A percentile compares a stretch with the other conserved stretches of the same genome.
phyloP scores from a whole-genome alignment of 1,284 basidiomycete species.

The Trichosporon sp. region DNA sequence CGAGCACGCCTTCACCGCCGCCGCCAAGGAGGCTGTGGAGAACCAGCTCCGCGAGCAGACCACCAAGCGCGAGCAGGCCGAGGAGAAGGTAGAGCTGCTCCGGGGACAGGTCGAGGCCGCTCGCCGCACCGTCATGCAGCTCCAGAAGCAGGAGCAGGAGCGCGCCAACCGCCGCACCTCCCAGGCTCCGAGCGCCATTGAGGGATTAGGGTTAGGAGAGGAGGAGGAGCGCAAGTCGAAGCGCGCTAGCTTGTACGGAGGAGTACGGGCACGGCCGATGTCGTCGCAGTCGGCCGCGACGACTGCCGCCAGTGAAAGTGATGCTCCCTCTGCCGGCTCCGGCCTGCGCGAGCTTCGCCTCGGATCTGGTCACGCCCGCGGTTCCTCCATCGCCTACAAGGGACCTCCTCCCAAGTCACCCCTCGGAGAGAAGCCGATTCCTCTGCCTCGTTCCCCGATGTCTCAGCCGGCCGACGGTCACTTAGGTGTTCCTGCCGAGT shows the following conservation, averaged over 20 bases:
- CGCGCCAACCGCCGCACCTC: conserved; percentile 20
- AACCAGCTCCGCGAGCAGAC: conserved; percentile 59
- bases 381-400: conserved; percentile 4
- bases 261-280: conserved; percentile 4
- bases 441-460: not conserved
- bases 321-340: conserved; percentile 15
- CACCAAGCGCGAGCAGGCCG: conserved; percentile 65
- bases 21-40: conserved; percentile 54
- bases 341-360: conserved; percentile 43
- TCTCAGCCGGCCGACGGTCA: not conserved
- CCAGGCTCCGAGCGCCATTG: conserved; percentile 40
- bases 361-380: conserved; percentile 8
- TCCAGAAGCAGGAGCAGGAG: conserved; percentile 64
- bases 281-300: not conserved
- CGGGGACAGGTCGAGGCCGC: conserved; percentile 86
- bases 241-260: conserved; percentile 17
- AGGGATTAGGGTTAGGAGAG: not conserved
- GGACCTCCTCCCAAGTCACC: not conserved
- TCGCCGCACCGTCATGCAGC: conserved; percentile 80
- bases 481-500: not conserved
- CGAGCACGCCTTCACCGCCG: conserved; percentile 36
- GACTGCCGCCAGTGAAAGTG: not conserved
- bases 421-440: not conserved
- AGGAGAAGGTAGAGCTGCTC: conserved; percentile 66
- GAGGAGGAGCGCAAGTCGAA: conserved; percentile 10